Evolutionary conservation across 441 rosid genomes (phyloP).

Genomic region (Dalechampia spathulata): DNA sequence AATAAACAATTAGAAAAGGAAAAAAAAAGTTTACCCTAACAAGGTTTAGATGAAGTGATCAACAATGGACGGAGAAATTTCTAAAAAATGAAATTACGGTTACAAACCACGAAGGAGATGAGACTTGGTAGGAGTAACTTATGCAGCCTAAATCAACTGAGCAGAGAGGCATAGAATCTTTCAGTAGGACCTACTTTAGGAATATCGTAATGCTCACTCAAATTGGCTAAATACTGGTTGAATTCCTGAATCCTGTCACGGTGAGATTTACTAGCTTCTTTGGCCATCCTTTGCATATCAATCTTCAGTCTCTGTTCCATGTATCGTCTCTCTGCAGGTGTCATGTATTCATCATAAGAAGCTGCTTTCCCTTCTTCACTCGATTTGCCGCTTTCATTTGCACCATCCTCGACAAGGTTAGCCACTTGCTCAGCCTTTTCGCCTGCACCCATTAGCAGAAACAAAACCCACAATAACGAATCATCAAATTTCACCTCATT

Average conservation of each 20-base stretch:
- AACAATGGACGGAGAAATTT: too few species aligned
- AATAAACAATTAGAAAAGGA: too few species aligned
- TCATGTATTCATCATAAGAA: constrained; percentile 37
- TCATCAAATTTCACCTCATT: too few species aligned
- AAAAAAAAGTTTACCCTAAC: too few species aligned
- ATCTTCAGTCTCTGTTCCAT: constrained; percentile 49
- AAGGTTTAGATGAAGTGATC: too few species aligned
- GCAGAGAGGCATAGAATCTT: not conserved
- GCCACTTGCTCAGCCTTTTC: constrained; percentile 20
- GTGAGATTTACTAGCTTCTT: constrained; percentile 59
- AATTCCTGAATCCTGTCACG: constrained; percentile 65
- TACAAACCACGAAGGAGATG: not conserved
- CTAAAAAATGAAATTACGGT: not conserved
- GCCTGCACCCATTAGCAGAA: constrained; percentile 17
- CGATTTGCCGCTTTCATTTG: constrained; percentile 18
- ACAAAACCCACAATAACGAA: too few species aligned
- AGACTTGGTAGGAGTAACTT: not conserved
- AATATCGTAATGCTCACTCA: constrained; percentile 74
- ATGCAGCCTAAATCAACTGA: too few species aligned
- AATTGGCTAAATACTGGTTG: constrained; percentile 65
- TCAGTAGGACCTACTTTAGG: constrained; percentile 70
- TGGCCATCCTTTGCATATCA: constrained; percentile 49
- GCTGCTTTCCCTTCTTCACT: constrained; percentile 30
- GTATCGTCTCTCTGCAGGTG: constrained; percentile 57
- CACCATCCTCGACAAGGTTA: constrained; percentile 20